phyloP scores from a whole-genome alignment of 108 stramenopile species.

The Cyclotella cryptica region DNA sequence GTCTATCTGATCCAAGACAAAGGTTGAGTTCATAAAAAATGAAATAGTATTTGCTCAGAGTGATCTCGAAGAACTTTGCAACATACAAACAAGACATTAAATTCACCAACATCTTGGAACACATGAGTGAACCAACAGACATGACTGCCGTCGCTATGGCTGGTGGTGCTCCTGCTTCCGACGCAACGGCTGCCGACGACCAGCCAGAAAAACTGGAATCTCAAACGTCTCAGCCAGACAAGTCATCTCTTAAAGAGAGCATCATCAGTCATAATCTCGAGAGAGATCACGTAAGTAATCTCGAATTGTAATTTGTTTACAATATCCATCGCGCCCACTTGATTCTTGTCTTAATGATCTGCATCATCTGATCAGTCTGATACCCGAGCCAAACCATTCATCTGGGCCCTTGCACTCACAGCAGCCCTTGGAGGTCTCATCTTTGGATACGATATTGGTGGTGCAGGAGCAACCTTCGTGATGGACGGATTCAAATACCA shows the following conservation, averaged over 20 bases:
- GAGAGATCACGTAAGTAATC: conserved; percentile 10
- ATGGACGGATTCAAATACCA: conserved; percentile 43
- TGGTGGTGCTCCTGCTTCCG: too few species aligned
- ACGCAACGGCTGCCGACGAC: too few species aligned
- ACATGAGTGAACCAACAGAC: too few species aligned
- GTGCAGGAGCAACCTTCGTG: conserved; percentile 51
- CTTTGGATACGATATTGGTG: conserved; percentile 59
- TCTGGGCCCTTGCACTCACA: conserved; percentile 36
- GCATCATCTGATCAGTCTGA: neutral
- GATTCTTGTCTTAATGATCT: neutral
- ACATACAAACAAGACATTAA: too few species aligned
- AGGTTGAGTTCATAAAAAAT: too few species aligned
- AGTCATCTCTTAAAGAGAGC: conserved; percentile 11
- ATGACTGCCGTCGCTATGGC: too few species aligned
- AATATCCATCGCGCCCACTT: neutral
- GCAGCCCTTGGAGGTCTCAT: conserved; percentile 49
- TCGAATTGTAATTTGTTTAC: neutral
- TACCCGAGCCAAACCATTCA: conserved; percentile 36
- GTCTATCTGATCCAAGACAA: too few species aligned
- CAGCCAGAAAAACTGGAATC: neutral
- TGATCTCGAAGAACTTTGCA: too few species aligned
- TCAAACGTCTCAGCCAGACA: neutral
- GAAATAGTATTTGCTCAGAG: too few species aligned
- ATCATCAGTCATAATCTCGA: conserved; percentile 10
- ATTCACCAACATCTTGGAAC: too few species aligned